phyloP scores from a whole-genome alignment of 805 yeast genomes.

The Metschnikowia cubensis region DNA sequence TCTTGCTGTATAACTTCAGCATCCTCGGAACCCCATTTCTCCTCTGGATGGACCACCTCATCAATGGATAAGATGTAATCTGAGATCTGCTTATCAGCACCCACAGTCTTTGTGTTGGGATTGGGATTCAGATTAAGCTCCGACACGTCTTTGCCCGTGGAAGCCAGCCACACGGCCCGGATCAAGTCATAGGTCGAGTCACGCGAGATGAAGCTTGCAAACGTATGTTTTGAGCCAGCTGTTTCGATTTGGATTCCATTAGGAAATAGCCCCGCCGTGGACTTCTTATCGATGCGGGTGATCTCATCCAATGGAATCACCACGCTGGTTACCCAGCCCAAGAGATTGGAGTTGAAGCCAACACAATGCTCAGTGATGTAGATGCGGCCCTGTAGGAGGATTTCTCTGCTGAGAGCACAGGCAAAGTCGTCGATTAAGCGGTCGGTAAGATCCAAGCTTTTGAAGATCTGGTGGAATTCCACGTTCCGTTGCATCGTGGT shows the following conservation, averaged over 20 bases:
- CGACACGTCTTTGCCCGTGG: constrained; percentile 17
- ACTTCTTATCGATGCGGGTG: constrained; percentile 67
- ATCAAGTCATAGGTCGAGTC: constrained; percentile 73
- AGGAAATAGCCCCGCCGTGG: constrained; percentile 86
- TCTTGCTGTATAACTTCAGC: not conserved
- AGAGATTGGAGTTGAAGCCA: constrained; percentile 80
- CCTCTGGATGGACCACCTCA: constrained; percentile 13
- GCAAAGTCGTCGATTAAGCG: constrained; percentile 79
- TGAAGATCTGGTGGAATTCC: constrained; percentile 76
- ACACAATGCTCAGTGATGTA: constrained; percentile 74
- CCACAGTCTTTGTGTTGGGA: constrained; percentile 1
- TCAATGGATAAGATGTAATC: constrained; percentile 16
- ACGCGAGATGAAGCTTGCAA: constrained; percentile 83
- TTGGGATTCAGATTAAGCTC: constrained; percentile 10
- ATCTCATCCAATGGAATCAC: constrained; percentile 71
- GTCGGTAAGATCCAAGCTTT: constrained; percentile 64
- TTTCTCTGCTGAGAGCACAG: constrained; percentile 86
- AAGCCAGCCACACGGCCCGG: constrained; percentile 59
- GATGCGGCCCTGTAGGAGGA: constrained; percentile 80
- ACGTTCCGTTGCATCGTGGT: constrained; percentile 52
- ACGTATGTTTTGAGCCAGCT: constrained; percentile 58
- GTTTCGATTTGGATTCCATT: constrained; percentile 81
- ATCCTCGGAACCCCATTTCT: constrained; percentile 3
- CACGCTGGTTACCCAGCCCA: constrained; percentile 88
- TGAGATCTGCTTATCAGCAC: constrained; percentile 11